Percentiles rank a stretch among this genome's conserved stretches.
phyloP scores from a whole-genome alignment of 352 stramenopile species.

The Globisporangium carolinianum region DNA sequence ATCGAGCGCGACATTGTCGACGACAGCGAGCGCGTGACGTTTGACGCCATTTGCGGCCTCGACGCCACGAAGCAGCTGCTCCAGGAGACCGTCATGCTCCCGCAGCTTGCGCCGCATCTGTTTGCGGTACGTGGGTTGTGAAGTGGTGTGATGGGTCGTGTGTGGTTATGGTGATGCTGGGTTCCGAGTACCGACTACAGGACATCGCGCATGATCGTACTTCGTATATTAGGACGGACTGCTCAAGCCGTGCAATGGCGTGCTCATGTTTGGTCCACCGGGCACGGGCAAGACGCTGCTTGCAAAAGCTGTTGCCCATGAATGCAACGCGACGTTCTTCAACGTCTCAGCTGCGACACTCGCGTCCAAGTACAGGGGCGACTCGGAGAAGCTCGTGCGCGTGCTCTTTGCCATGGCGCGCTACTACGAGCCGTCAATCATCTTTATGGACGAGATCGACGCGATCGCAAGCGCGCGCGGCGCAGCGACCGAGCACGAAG shows the following conservation, averaged over 20 bases:
- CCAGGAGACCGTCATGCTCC: conserved; percentile 81
- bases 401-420: conserved; percentile 98
- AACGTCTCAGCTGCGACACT: conserved; percentile 92
- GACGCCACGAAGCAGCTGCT: conserved; percentile 77
- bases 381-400: conserved; percentile 94
- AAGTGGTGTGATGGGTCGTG: not conserved
- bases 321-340: conserved; percentile 97
- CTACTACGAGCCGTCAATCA: conserved; percentile 95
- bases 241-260: conserved; percentile 73
- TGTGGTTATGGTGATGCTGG: not conserved
- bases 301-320: conserved; percentile 88
- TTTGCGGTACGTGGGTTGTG: conserved; percentile 43
- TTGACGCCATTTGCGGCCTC: conserved; percentile 68
- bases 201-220: not conserved
- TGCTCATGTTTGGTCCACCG: conserved; percentile 86
- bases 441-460: conserved; percentile 99
- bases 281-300: conserved; percentile 89
- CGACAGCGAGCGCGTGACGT: conserved; percentile 52
- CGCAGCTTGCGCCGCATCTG: conserved; percentile 77
- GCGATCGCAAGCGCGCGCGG: conserved; percentile 78
- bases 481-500: conserved; percentile 73
- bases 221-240: conserved; percentile 38
- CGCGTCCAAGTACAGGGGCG: conserved; percentile 91
- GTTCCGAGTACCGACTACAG: too few relatives aligned
- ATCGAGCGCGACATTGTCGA: conserved; percentile 87